phyloP scores from a whole-genome alignment of 2,329 filamentous ascomycete genomes.

The Monilinia aucupariae region DNA sequence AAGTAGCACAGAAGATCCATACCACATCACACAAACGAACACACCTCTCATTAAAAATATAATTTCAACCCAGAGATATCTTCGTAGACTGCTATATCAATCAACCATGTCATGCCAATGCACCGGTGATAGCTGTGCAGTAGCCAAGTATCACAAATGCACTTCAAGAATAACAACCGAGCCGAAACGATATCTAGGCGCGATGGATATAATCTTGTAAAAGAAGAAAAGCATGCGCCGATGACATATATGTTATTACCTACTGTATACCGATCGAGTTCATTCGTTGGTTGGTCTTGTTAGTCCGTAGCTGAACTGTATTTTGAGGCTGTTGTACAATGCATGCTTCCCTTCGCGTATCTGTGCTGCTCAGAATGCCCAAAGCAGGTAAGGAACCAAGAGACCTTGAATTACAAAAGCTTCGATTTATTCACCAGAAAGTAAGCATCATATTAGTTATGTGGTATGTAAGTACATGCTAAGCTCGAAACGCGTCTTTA shows the following conservation, averaged over 20 bases:
- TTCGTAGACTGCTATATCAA: background rate
- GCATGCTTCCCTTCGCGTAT: background rate
- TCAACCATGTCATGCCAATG: too few relatives aligned
- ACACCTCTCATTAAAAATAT: too few relatives aligned
- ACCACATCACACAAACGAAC: too few relatives aligned
- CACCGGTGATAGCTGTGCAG: too few relatives aligned
- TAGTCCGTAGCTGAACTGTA: background rate
- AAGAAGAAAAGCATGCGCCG: background rate
- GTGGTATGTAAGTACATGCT: slow-evolving; percentile 14
- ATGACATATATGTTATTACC: background rate
- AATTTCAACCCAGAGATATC: background rate
- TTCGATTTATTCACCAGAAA: slow-evolving; percentile 1
- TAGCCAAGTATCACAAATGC: too few relatives aligned
- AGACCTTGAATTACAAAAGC: background rate
- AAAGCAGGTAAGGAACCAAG: background rate
- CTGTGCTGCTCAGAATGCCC: background rate
- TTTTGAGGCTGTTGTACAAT: background rate
- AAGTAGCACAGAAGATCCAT: too few relatives aligned
- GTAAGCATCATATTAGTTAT: slow-evolving; percentile 15
- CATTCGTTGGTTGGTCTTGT: background rate
- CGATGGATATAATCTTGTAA: too few relatives aligned
- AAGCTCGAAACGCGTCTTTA: background rate
- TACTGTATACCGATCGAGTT: background rate
- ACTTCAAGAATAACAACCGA: background rate
- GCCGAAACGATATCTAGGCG: background rate